Evolutionary conservation across 768 basidiomycete genomes (phyloP), one percentile per base, ranked within the genome.

Genomic region (Gymnopilus dilepis): DNA sequence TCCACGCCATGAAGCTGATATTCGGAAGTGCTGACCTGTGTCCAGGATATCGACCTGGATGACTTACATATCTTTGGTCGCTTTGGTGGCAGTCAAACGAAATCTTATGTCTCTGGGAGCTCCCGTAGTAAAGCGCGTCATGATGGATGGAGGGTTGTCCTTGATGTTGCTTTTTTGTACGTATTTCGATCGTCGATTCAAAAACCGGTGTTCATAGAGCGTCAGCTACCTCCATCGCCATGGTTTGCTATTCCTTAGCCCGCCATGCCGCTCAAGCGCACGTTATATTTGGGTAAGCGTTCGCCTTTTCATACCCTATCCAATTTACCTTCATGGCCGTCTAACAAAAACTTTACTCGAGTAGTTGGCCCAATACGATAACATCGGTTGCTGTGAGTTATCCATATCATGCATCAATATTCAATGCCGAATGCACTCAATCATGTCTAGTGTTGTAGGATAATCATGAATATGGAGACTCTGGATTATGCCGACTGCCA

Each of bases 391-490:
- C 33, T 24, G 62, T 63, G 33, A 24, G 57, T n/a, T n/a, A n/a
- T n/a, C n/a, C 47, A 4, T 31, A 3, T 26, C 24, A 11, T 41
- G n/a, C n/a, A n/a, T n/a, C n/a, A n/a, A n/a, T n/a, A n/a, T n/a
- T n/a, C n/a, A n/a, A n/a, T n/a, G n/a, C n/a, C n/a, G n/a, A 15
- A 6, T 33, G 7, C 28, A 30, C 17, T 24, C 24, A 11, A 45
- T 19, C 6, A 11, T 0, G 26, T 4, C 17, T 21, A 61, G 59
- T 61, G 56, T 34, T 59, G 54, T 26, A 33, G 56, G 30, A 51
- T 58, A n/a, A 65, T 58, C 19, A 56, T 65, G 54, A 65, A 61
- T 53, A 56, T 58, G 60, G 60, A 58, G 17, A 61, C 37, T 11
- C 37, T 59, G 4, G 21, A 50, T 13, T 48, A 55, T 43, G 19